Percentiles rank a stretch among this genome's conserved stretches.
These are phyloP conservation scores for Ceratocystis papillata DNA, from an alignment of 2,329 filamentous ascomycete species.

Conservation along the genomic window DNA sequence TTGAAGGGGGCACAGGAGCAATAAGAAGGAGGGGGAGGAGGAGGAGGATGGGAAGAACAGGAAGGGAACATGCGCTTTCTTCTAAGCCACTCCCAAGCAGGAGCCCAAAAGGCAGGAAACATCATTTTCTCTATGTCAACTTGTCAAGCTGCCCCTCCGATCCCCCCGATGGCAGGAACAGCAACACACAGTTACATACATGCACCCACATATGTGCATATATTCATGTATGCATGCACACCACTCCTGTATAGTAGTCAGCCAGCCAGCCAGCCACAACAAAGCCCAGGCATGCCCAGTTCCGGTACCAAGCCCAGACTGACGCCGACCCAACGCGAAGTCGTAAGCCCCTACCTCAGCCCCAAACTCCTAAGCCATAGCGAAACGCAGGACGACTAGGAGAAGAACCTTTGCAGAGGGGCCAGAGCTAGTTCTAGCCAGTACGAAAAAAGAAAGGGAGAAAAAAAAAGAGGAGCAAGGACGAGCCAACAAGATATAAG, in stretches of 20 bases:
- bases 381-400: too few species aligned
- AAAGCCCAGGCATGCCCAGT: too few species aligned
- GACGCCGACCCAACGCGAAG: too few species aligned
- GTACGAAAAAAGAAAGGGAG: not conserved
- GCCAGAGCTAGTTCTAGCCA: not conserved
- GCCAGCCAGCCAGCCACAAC: not conserved
- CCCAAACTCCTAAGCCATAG: not conserved
- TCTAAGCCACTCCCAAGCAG: not conserved
- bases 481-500: not conserved
- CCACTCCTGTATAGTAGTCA: not conserved
- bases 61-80: too few species aligned
- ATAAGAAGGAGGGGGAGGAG: too few species aligned
- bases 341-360: not conserved
- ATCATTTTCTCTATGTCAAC: conserved; percentile 4
- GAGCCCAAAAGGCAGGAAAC: conserved; percentile 3
- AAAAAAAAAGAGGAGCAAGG: not conserved
- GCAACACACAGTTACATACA: not conserved
- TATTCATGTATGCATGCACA: not conserved
- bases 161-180: conserved; percentile 4
- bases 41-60: too few species aligned
- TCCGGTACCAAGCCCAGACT: too few species aligned
- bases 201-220: not conserved
- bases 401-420: too few species aligned
- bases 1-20: too few species aligned
- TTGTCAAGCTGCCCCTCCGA: not conserved